Percentiles rank a stretch among this genome's conserved stretches.
Conservation (phyloP, 2,329 filamentous ascomycete species). For the Drechslerella coelobrocha region DNA sequence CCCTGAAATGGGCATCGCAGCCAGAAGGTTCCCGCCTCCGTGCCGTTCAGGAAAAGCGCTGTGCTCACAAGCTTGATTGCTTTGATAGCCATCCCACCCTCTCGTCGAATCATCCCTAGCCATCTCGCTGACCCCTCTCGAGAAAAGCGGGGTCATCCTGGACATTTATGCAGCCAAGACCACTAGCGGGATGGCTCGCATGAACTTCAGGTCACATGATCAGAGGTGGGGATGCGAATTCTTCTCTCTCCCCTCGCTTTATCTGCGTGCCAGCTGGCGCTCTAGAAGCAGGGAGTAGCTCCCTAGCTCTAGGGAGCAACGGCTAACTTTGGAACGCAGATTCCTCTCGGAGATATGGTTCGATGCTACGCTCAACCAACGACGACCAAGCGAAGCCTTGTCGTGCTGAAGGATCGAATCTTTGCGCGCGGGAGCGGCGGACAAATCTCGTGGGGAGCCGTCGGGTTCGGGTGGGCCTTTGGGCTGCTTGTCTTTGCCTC, state of each 20-base stretch:
- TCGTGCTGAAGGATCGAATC: constrained; percentile 17
- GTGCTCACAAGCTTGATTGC: constrained; percentile 9
- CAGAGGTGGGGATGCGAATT: constrained; percentile 29
- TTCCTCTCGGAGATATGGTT: background rate
- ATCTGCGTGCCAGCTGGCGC: constrained; percentile 2
- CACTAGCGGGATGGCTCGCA: constrained; percentile 51
- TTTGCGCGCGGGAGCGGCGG: constrained; percentile 44
- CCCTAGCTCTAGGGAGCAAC: background rate
- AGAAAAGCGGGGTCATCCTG: constrained; percentile 36
- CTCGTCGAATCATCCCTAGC: constrained; percentile 31
- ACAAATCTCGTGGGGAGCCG: constrained; percentile 49
- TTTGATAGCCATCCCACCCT: constrained; percentile 36
- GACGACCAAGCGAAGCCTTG: constrained; percentile 14
- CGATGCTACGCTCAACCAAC: background rate
- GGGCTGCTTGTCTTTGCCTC: constrained; percentile 24
- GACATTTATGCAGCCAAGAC: constrained; percentile 42
- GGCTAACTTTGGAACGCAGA: background rate
- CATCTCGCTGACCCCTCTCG: constrained; percentile 21
- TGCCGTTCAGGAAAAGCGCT: constrained; percentile 13
- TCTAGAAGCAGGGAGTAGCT: constrained; percentile 14
- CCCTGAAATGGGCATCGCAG: constrained; percentile 19
- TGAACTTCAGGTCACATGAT: constrained; percentile 51
- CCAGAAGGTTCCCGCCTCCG: constrained; percentile 15
- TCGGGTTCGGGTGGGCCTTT: constrained; percentile 46
- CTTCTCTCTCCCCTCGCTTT: constrained; percentile 19